Base-by-base conservation (phyloP, 192 early-diverging fungal species). In the Endogone sp. region DNA sequence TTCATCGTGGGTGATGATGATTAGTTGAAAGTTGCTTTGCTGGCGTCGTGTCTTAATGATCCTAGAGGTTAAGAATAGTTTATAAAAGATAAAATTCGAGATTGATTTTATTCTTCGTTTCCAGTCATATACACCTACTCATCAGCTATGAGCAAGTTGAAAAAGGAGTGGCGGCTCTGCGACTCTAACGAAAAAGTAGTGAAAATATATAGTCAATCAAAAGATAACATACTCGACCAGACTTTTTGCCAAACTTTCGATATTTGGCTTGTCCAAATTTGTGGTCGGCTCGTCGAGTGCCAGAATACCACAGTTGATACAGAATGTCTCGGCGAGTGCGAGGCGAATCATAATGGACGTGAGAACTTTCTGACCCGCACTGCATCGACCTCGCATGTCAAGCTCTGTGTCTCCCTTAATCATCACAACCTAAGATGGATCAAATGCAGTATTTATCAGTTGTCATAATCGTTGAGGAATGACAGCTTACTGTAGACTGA, bases 1-100 rank as follows among this genome's bases (percentile, higher is more conserved):
- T 72, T 98, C 96, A 77, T 99, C 96, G 71, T 99, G 98, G 16
- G 98, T 98, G 71, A 99, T 98, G 30, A 99, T 83, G 56, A 99
- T 89, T 29, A 99, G 80, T 80, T 99, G 98, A 72, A 99, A 99
- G 78, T 98, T 98, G 66, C 81, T 72, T 76, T 98, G 95, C 24
- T 79, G 75, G 44, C 88, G 79, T 11, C 94, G 88, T 20, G 76
- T 72, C 68, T 92, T 86, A 69, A 99, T 94, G 61, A 99, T 93
- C 31, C 90, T 85, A 13, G 37, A 44, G 13, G 4, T 4, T 11
- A 49, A 49, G 16, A 49, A 71, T 29, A 57, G 23, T 49, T 9
- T 23, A 28, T n/a, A 60, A 76, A 29, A 69, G 2, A 59, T 16
- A 21, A 16, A 49, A 23, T 11, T 49, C 65, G 55, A 22, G 65